Evolutionary conservation across 2,329 filamentous ascomycete species (phyloP), one percentile per base, ranked within the genome.

Genomic region (Fusarium sp.): DNA sequence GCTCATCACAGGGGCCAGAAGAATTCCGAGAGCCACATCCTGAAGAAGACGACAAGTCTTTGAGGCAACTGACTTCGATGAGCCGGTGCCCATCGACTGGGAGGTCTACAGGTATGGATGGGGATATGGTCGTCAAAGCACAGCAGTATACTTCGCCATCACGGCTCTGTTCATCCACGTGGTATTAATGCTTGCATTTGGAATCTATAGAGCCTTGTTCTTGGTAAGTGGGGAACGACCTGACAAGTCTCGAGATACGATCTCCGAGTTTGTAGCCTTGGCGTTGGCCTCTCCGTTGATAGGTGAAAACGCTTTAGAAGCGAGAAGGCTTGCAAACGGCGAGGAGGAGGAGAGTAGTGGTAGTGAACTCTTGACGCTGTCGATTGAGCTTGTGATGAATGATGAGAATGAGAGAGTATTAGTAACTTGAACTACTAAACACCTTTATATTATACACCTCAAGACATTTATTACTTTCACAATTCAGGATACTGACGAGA

Each of bases 331-430:
- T 27, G 23, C 23, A 0, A 45, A 45, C 27, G 42, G 42, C 8
- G 42, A 45, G 18, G 42, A 45, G 42, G 42, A 45, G 1, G 23
- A 45, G 3, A 0, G 14, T 10, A 2, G 4, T 8, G 23, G 23
- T 0, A 45, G 42, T 3, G 1, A 27, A 15, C 18, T 45, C 4
- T 15, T 27, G 42, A 45, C 42, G 12, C 0, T 45, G 18, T 23
- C 42, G 23, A 27, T 45, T 21, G 21, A 45, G 4, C 23, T 45
- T 45, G 18, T 11, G 4, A 10, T 27, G 8, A 27, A 27, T 45
- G 42, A 27, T 15, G 23, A 21, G 4, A 27, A 45, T 5, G 23
- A 27, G 18, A 27, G 23, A 21, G 18, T 27, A 5, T 10, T 45
- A 7, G 5, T 45, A 21, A 27, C 23, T 45, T 42, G 23, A 15